Conservation (phyloP, 768 basidiomycete genomes). For the Myochromella boudieri region DNA sequence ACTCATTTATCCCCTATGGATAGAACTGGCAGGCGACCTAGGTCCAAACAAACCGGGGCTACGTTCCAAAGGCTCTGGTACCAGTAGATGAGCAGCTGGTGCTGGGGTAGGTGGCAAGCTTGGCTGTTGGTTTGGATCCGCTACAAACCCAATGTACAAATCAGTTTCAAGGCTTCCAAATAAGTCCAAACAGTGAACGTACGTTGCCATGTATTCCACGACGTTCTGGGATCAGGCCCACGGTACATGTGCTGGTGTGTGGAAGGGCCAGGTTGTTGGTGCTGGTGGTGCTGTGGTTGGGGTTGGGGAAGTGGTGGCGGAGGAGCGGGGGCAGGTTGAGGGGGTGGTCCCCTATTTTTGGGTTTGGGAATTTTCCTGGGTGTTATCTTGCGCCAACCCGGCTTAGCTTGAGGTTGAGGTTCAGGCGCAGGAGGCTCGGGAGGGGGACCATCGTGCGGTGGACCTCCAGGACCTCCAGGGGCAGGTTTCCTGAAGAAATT, state of each 20-base stretch:
- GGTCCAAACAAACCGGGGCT: slow-evolving; percentile 80
- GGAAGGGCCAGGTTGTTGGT: slow-evolving; percentile 17
- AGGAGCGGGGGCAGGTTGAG: slow-evolving; percentile 32
- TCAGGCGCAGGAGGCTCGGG: slow-evolving; percentile 37
- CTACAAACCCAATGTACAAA: slow-evolving; percentile 32
- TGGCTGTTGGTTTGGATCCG: slow-evolving; percentile 54
- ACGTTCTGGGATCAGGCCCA: slow-evolving; percentile 41
- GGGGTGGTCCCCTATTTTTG: slow-evolving; percentile 43
- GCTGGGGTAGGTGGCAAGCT: slow-evolving; percentile 55
- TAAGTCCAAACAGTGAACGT: slow-evolving; percentile 28
- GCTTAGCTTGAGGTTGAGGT: slow-evolving; percentile 39
- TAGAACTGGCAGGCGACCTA: slow-evolving; percentile 52
- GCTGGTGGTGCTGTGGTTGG: slow-evolving; percentile 9
- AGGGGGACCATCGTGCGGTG: slow-evolving; percentile 33
- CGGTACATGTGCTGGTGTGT: slow-evolving; percentile 10
- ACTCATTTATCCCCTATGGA: no score
- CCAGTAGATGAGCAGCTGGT: slow-evolving; percentile 53
- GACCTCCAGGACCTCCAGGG: slow-evolving; percentile 40
- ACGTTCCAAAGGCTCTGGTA: slow-evolving; percentile 45
- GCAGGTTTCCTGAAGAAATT: slow-evolving; percentile 40
- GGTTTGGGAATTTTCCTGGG: slow-evolving; percentile 38
- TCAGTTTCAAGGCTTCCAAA: slow-evolving; percentile 4
- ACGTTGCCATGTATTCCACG: slow-evolving; percentile 74
- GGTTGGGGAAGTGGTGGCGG: slow-evolving; percentile 21
- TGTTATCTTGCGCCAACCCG: slow-evolving; percentile 63